Base-by-base conservation (phyloP, 2,329 filamentous ascomycete species). In the Penicillium sp. region DNA sequence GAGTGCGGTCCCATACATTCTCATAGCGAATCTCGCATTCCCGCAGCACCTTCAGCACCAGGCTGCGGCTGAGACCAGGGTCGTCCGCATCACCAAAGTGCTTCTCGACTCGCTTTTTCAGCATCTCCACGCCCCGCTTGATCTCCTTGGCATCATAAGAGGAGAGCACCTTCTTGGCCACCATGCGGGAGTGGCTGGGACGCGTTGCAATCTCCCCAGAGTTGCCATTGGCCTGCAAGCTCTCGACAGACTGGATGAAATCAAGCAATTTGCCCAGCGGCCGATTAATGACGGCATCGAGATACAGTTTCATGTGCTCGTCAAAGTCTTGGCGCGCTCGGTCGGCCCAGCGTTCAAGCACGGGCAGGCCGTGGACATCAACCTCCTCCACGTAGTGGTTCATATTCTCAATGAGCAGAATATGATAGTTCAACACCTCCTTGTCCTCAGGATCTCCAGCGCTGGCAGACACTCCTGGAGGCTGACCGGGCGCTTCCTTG, bases 391-490 rank as follows among this genome's bases (percentile, higher is more conserved):
- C 82, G 78, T 96, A 98, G 76, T 96, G 92, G 72, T 97, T 96
- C 92, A 97, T 97, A 76, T 99, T 99, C 76, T 99, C 94, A 67
- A 99, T 98, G 55, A 98, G 84, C 37, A 98, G 84, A 69, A 99
- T 96, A 76, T 98, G 93, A 78, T 96, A 96, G 78, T 98, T 98
- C 61, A 99, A 85, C 5, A 92, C 91, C 75, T 97, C 93, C 78
- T 99, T 98, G 73, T 98, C 95, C 75, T 98, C 95, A 0, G 86
- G 84, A 68, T 90, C 88, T n/a, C 81, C 81, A 17, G 78, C 79
- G 66, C 80, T 75, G 47, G 78, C 74, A 65, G 81, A 74, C 62
- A 80, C 74, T 58, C 73, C 58, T 77, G 81, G 31, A 80, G 87
- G 72, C 83, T 91, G 74, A 11, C 81, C 74, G 0, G 86, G 86